Percentiles rank a stretch among this genome's conserved stretches.
phyloP scores from a whole-genome alignment of 306 rosid species.

The Calophaca sinica region DNA sequence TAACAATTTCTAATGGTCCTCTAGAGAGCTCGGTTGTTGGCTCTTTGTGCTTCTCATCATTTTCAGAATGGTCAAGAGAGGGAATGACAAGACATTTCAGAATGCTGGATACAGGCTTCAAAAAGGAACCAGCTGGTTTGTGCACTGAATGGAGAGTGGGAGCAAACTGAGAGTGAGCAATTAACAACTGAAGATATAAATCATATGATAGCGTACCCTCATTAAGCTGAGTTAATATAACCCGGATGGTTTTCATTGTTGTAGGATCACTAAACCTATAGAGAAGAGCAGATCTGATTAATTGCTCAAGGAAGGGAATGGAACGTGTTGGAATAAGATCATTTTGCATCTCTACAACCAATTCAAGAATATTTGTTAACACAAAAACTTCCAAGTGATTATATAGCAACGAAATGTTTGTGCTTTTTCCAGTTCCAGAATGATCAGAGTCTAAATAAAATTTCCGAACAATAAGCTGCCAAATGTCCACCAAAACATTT shows the following conservation, averaged over 20 bases:
- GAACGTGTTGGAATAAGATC: constrained; percentile 59
- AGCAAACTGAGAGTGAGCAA: constrained; percentile 90
- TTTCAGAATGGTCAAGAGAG: constrained; percentile 49
- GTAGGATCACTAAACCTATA: constrained; percentile 75
- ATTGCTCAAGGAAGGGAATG: constrained; percentile 72
- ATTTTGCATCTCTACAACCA: constrained; percentile 59
- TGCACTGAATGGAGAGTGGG: constrained; percentile 59
- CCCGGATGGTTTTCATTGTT: constrained; percentile 66
- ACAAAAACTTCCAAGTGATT: constrained; percentile 69
- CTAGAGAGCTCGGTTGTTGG: constrained; percentile 45
- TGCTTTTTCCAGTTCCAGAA: constrained; percentile 50
- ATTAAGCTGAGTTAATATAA: constrained; percentile 57
- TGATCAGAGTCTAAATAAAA: constrained; percentile 57
- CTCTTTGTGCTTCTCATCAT: constrained; percentile 44
- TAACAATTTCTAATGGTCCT: constrained; percentile 72
- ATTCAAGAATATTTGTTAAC: constrained; percentile 64
- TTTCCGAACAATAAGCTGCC: constrained; percentile 72
- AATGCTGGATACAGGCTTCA: constrained; percentile 76
- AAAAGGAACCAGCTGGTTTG: constrained; percentile 64
- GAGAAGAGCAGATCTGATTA: constrained; percentile 73
- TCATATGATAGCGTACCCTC: constrained; percentile 66
- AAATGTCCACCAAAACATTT: constrained; percentile 65
- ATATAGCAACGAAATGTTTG: constrained; percentile 55
- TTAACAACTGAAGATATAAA: constrained; percentile 72
- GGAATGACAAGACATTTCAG: constrained; percentile 68